Base-by-base conservation (phyloP, 73 alveolate genomes). In the Paramecium primaurelia region DNA sequence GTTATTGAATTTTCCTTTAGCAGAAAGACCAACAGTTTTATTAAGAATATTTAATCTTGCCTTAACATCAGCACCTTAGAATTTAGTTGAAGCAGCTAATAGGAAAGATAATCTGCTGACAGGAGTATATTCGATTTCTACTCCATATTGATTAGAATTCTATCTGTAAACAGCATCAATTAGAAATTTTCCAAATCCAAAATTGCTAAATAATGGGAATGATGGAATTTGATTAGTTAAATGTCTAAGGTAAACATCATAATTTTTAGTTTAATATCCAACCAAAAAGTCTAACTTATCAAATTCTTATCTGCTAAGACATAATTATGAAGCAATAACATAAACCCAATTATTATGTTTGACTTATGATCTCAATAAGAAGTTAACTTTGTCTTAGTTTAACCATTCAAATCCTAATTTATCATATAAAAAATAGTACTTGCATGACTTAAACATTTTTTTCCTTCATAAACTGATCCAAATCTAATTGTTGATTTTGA, bases 171-270 rank as follows among this genome's bases (percentile, higher is more conserved):
- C 34, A 12, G 30, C 14, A 80, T 80, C 91, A 80, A 80, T 4
- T 20, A 10, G 11, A 44, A 80, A 22, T 45, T 45, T 80, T 40
- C 91, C 91, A 45, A 80, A 4, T 45, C 91, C 91, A 47, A 80
- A 40, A 45, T 49, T 49, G 25, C 77, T 49, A 20, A 80, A 44
- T 16, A 80, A 18, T 40, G 91, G 91, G 30, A 80, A 22, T 3
- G 71, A 26, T 10, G 91, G 49, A 0, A 16, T 80, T 80, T n/a
- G 4, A 20, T 34, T 42, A 4, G 91, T 80, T 80, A 45, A 2
- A 47, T 80, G 91, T 80, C 91, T 80, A 22, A 80, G 20, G 58
- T 18, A 80, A 36, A 80, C 77, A 80, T 80, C 91, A 42, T 45
- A 80, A 80, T 80, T 37, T 80, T 80, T 0, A 0, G 71, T 26